A percentile compares a stretch with the other conserved stretches of the same genome.
phyloP scores from a whole-genome alignment of 2,329 filamentous ascomycete genomes.

The Xylaria arbuscula region DNA sequence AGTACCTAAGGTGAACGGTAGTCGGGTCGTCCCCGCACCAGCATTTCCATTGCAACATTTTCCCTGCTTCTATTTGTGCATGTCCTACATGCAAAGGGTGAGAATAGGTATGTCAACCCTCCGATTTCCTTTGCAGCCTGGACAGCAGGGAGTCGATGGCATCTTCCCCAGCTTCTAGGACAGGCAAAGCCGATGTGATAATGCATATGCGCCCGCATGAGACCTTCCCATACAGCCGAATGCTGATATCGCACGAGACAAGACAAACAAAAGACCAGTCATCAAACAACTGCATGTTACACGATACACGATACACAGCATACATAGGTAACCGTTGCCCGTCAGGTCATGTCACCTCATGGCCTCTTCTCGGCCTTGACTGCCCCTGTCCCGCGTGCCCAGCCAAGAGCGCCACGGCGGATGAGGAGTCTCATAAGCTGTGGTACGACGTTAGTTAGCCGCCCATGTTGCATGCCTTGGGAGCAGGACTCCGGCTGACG shows the following conservation, averaged over 20 bases:
- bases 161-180: conserved; percentile 29
- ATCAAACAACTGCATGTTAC: not conserved
- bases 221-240: conserved; percentile 16
- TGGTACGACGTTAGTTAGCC: not conserved
- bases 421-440: not conserved
- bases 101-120: no score
- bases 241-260: not conserved
- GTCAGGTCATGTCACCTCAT: conserved; percentile 20
- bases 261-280: conserved; percentile 5
- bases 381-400: not conserved
- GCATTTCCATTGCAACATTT: no score
- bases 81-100: no score
- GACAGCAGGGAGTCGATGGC: conserved; percentile 9
- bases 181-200: conserved; percentile 33
- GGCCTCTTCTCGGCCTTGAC: not conserved
- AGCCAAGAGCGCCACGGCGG: not conserved
- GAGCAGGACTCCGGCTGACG: conserved; percentile 29
- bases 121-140: no score
- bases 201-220: conserved; percentile 29
- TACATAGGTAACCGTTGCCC: not conserved
- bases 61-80: no score
- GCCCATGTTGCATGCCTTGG: conserved; percentile 17
- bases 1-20: no score
- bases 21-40: no score
- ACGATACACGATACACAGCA: not conserved